Base-by-base conservation (phyloP, 768 basidiomycete genomes). In the Mycena floridula region DNA sequence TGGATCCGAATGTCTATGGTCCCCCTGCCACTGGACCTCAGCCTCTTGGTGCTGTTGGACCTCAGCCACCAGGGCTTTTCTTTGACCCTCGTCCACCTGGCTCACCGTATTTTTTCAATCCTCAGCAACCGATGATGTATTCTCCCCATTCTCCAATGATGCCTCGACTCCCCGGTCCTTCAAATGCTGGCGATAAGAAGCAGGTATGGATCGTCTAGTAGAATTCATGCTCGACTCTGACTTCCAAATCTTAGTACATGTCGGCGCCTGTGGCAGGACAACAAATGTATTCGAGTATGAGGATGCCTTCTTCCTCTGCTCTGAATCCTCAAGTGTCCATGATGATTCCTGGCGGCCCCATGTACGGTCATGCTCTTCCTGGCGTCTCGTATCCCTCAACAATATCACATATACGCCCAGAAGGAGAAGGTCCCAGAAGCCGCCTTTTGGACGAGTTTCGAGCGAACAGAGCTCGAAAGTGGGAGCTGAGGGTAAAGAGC, bases 401-500 rank as follows among this genome's bases (percentile, higher is more conserved):
- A n/a, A 46, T 60, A 18, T 15, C 32, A 15, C 72, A 69, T 22
- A 57, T 53, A 9, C 76, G 76, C 40, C 65, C 67, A 16, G 63
- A 64, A 16, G 74, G 73, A 25, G 59, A 63, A 25, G 59, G 52
- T 40, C 64, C 69, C 44, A 77, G 88, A 42, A 92, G 88, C 60
- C 72, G 82, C 7, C 55, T 89, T 28, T 63, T 96, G 42, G 89
- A 94, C 44, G 89, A 93, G 47, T 96, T 94, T 62, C 78, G 90
- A 47, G 73, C 79, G 25, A 85, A 86, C 65, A 87, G 85, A 62
- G 67, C 77, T 21, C 76, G 81, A 43, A 81, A 79, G 50, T 97
- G 92, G 94, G 82, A 86, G 49, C 67, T 96, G 18, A 67, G 72
- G 62, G 93, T 90, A 58, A 49, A 74, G 64, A 44, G 43, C 47